phyloP scores from a whole-genome alignment of 23 red algal genomes.

The Gracilaria vermiculophylla region DNA sequence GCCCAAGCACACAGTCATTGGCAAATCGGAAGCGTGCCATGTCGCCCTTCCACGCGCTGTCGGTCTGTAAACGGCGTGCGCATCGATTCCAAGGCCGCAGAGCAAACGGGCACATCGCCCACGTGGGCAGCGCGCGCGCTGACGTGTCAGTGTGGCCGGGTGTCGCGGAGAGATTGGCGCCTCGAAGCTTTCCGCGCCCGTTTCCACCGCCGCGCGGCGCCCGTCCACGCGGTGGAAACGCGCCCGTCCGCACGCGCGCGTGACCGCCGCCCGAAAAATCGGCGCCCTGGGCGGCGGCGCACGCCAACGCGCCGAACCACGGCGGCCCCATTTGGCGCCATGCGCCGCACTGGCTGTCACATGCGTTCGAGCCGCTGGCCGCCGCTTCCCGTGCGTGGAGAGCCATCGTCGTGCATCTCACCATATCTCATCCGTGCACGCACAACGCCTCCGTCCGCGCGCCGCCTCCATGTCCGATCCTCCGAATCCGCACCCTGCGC shows the following conservation, averaged over 20 bases:
- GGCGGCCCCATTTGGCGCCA: background rate
- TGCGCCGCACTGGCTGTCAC: background rate
- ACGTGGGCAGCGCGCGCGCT: background rate
- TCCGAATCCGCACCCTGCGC: background rate
- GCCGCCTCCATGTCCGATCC: background rate
- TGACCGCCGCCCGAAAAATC: background rate
- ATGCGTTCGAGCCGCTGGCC: background rate
- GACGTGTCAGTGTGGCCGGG: conserved; percentile 1
- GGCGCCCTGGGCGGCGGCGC: background rate
- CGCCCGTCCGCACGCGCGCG: background rate
- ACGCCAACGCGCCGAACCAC: background rate
- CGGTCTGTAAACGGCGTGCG: background rate
- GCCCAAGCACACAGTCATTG: too few relatives aligned
- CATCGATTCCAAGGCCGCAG: background rate
- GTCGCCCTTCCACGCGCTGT: too few relatives aligned
- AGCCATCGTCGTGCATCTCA: background rate
- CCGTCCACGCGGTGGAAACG: background rate
- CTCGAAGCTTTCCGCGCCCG: conserved; percentile 6
- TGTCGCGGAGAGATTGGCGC: conserved; percentile 12
- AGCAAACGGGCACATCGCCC: background rate
- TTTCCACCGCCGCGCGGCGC: background rate
- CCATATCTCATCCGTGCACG: background rate
- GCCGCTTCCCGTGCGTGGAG: too few relatives aligned
- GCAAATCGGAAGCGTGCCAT: too few relatives aligned
- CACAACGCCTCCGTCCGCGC: background rate